Evolutionary conservation across 1,284 basidiomycete genomes (phyloP).

Genomic region (Leccinum solheimii): DNA sequence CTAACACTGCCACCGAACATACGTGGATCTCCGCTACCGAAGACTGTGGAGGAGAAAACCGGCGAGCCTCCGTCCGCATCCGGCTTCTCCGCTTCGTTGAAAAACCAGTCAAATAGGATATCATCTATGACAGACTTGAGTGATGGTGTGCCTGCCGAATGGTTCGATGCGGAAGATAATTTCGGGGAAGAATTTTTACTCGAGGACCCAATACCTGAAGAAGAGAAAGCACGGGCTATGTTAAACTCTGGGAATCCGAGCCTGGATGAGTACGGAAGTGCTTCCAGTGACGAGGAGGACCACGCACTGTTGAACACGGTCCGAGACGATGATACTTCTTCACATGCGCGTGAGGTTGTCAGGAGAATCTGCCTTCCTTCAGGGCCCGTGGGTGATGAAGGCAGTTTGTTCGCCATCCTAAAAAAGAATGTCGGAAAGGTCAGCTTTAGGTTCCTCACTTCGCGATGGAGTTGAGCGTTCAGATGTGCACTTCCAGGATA

Average conservation of each 20-base stretch:
- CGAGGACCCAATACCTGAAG: constrained; percentile 46
- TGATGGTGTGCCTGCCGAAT: constrained; percentile 56
- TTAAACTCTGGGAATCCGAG: constrained; percentile 45
- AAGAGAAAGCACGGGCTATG: constrained; percentile 45
- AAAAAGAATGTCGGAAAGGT: constrained; percentile 95
- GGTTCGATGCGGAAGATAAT: constrained; percentile 67
- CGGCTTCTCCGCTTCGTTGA: constrained; percentile 36
- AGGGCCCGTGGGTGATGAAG: constrained; percentile 75
- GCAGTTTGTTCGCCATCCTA: constrained; percentile 81
- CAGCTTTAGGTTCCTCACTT: constrained; percentile 12
- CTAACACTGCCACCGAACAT: constrained; percentile 30
- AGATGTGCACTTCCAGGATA: constrained; percentile 52
- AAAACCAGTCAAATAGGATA: constrained; percentile 43
- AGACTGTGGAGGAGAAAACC: constrained; percentile 52
- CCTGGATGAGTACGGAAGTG: constrained; percentile 37
- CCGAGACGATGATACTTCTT: constrained; percentile 15
- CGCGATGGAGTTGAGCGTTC: background rate
- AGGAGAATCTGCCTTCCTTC: constrained; percentile 69
- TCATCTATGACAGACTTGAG: constrained; percentile 59
- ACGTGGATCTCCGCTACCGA: constrained; percentile 45
- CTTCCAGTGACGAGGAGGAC: constrained; percentile 45
- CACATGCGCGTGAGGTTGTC: constrained; percentile 38
- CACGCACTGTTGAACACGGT: constrained; percentile 7
- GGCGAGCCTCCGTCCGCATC: constrained; percentile 32
- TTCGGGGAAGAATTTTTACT: constrained; percentile 57